These are phyloP conservation scores for Fusarium sp. DNA, from an alignment of 2,329 filamentous ascomycete genomes.

Conservation along the genomic window DNA sequence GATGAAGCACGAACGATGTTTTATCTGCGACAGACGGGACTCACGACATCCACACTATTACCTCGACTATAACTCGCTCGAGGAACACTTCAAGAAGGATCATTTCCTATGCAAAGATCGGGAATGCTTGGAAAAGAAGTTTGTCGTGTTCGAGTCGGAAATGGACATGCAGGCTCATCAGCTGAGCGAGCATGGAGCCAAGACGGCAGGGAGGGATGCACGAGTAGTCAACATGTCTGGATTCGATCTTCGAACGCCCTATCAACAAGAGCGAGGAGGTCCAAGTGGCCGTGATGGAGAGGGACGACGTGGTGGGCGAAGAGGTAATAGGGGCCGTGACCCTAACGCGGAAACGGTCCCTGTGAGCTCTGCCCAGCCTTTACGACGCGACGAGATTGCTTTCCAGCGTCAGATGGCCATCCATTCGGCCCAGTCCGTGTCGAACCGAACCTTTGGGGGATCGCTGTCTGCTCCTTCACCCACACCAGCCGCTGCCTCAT, in stretches of 20 bases:
- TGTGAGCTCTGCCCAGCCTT: slow-evolving; percentile 79
- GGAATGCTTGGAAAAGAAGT: slow-evolving; percentile 96
- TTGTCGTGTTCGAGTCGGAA: slow-evolving; percentile 94
- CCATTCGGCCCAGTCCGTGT: slow-evolving; percentile 85
- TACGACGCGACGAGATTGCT: slow-evolving; percentile 88
- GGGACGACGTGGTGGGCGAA: slow-evolving; percentile 62
- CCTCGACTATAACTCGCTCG: slow-evolving; percentile 86
- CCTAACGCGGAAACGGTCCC: slow-evolving; percentile 87
- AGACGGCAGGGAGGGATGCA: slow-evolving; percentile 85
- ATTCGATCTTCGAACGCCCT: slow-evolving; percentile 83
- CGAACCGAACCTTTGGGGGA: slow-evolving; percentile 85
- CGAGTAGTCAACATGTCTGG: slow-evolving; percentile 86
- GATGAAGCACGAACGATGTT: slow-evolving; percentile 93
- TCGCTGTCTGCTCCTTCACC: slow-evolving; percentile 69
- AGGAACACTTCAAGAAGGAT: slow-evolving; percentile 87
- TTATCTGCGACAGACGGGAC: slow-evolving; percentile 84
- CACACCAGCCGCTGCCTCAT: slow-evolving; percentile 39
- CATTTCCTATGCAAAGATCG: slow-evolving; percentile 87
- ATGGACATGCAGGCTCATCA: slow-evolving; percentile 96
- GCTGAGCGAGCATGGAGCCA: slow-evolving; percentile 86
- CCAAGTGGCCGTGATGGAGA: slow-evolving; percentile 55
- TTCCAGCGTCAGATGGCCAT: slow-evolving; percentile 94
- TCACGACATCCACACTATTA: slow-evolving; percentile 88
- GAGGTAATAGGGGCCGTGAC: slow-evolving; percentile 76
- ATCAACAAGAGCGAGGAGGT: slow-evolving; percentile 68